phyloP scores from a whole-genome alignment of 1,284 basidiomycete species.

The Marasmius oreades region DNA sequence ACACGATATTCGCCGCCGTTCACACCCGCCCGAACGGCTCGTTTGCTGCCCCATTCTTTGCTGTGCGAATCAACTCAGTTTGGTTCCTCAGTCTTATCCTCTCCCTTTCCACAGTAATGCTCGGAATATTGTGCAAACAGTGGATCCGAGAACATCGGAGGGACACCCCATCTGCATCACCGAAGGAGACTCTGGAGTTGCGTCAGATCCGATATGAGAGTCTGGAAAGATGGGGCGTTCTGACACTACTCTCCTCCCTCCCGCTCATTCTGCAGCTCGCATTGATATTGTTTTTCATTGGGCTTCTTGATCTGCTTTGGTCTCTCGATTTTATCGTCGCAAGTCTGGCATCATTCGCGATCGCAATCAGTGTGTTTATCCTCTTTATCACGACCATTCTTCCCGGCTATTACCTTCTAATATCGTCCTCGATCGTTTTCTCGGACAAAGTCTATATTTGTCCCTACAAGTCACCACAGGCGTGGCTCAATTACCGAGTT shows the following conservation, averaged over 20 bases:
- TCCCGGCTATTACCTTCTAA: constrained; percentile 17
- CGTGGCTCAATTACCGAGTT: constrained; percentile 16
- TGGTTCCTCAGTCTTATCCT: constrained; percentile 22
- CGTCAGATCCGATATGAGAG: constrained; percentile 26
- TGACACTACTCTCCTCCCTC: constrained; percentile 23
- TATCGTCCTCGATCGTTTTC: not conserved
- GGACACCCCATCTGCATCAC: constrained; percentile 8
- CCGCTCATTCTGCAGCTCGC: constrained; percentile 25
- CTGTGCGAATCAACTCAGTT: constrained; percentile 17
- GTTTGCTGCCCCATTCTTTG: constrained; percentile 1
- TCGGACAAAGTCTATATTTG: constrained; percentile 8
- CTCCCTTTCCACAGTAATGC: constrained; percentile 18
- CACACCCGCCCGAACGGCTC: not conserved
- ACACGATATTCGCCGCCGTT: not conserved
- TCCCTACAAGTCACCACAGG: constrained; percentile 26
- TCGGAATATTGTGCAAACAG: constrained; percentile 22
- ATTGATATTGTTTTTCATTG: constrained; percentile 20
- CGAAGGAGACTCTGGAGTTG: constrained; percentile 11
- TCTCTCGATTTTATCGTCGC: constrained; percentile 19
- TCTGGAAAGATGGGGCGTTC: constrained; percentile 22
- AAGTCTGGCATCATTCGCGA: constrained; percentile 15
- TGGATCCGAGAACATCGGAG: constrained; percentile 21
- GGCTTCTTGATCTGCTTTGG: constrained; percentile 22
- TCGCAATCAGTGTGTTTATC: constrained; percentile 16
- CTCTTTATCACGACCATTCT: constrained; percentile 17